These are phyloP conservation scores for Populus hybrid DNA, from an alignment of 441 rosid species.

Conservation along the genomic window DNA sequence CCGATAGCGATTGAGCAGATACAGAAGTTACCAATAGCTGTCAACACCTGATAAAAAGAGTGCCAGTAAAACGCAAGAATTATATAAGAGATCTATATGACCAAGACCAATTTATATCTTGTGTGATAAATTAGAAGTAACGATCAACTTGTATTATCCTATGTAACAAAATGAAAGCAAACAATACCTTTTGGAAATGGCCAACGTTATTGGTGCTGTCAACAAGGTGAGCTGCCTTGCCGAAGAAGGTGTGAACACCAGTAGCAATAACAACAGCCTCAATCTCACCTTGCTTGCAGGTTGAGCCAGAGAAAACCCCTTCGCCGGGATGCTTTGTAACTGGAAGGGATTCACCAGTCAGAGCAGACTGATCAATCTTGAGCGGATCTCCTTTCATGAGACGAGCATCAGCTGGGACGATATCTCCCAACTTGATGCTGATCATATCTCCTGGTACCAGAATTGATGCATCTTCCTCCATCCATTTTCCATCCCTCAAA, in stretches of 20 bases:
- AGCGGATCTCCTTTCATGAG: conserved; percentile 89
- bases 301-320: conserved; percentile 81
- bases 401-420: conserved; percentile 92
- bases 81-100: neutral
- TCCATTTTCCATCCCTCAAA: conserved; percentile 84
- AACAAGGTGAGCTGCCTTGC: conserved; percentile 95
- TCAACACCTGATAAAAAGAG: conserved; percentile 54
- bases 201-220: conserved; percentile 92
- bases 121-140: neutral
- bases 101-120: neutral
- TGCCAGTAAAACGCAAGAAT: neutral
- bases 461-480: conserved; percentile 76
- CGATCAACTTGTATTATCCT: neutral
- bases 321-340: conserved; percentile 69
- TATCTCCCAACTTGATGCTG: conserved; percentile 88
- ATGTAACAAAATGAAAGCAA: neutral
- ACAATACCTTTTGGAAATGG: conserved; percentile 80
- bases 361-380: conserved; percentile 89
- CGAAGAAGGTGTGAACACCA: conserved; percentile 94
- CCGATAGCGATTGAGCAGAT: conserved; percentile 87
- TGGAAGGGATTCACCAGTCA: conserved; percentile 88
- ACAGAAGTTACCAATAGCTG: conserved; percentile 95
- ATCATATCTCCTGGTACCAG: conserved; percentile 90
- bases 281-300: conserved; percentile 95
- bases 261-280: conserved; percentile 92